A percentile compares a stretch with the other conserved stretches of the same genome.
These are phyloP conservation scores for Populus hybrid DNA, from an alignment of 441 rosid species.

Conservation along the genomic window DNA sequence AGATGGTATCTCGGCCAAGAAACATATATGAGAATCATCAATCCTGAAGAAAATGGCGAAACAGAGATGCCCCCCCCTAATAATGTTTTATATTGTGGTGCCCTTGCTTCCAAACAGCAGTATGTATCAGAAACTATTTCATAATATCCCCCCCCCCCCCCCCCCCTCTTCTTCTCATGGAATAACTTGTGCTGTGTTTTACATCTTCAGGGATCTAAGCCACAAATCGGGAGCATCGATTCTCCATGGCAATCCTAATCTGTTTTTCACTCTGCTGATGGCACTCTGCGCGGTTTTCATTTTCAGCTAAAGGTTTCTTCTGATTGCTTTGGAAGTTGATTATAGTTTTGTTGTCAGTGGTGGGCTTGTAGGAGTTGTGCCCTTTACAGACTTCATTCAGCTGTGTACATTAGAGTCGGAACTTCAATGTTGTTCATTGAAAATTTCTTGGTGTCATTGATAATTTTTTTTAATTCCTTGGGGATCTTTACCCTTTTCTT, in stretches of 20 bases:
- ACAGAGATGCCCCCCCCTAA: constrained; percentile 58
- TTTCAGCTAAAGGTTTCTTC: constrained; percentile 18
- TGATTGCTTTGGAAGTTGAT: neutral
- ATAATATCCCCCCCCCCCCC: constrained; percentile 6
- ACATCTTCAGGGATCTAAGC: constrained; percentile 39
- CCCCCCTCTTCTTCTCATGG: neutral
- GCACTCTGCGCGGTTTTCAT: constrained; percentile 26
- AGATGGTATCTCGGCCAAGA: constrained; percentile 92
- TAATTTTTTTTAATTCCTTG: neutral
- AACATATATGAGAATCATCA: constrained; percentile 60
- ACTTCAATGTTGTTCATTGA: too few species aligned
- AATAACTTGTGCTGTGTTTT: constrained; percentile 2
- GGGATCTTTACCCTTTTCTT: neutral
- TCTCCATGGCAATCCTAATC: constrained; percentile 27
- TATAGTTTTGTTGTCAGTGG: neutral
- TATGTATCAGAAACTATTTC: constrained; percentile 29
- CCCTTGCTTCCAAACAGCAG: constrained; percentile 64
- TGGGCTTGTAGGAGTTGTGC: neutral
- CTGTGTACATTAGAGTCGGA: neutral
- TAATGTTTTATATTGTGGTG: constrained; percentile 70
- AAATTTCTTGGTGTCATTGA: too few species aligned
- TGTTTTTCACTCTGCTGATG: constrained; percentile 34
- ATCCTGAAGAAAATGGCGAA: constrained; percentile 61
- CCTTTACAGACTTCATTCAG: neutral
- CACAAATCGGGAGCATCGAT: constrained; percentile 42